These are phyloP conservation scores for Strobilomyces confusus DNA, from an alignment of 768 basidiomycete genomes.

Conservation along the genomic window DNA sequence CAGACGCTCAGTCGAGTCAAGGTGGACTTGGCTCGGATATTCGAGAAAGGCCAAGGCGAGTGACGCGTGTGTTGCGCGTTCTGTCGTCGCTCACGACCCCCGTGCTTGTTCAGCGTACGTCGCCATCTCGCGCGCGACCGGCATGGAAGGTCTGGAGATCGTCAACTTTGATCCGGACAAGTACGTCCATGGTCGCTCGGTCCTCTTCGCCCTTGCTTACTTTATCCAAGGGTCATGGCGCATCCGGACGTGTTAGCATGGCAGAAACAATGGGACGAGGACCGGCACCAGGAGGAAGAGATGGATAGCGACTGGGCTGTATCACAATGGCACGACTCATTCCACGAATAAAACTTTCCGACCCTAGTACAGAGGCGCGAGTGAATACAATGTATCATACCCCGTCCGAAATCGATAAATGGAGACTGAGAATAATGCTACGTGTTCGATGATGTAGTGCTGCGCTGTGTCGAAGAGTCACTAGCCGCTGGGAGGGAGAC, in stretches of 20 bases:
- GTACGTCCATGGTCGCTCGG: constrained; percentile 13
- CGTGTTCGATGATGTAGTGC: constrained; percentile 11
- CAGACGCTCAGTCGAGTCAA: constrained; percentile 93
- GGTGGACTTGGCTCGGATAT: constrained; percentile 86
- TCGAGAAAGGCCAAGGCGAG: constrained; percentile 72
- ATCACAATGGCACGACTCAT: constrained; percentile 30
- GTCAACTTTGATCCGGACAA: constrained; percentile 33
- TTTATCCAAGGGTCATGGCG: constrained; percentile 31
- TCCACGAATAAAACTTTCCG: constrained; percentile 8
- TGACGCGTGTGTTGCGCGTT: not conserved
- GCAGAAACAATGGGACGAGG: constrained; percentile 27
- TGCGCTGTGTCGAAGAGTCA: constrained; percentile 6
- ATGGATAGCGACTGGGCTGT: constrained; percentile 33
- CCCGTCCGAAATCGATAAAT: constrained; percentile 1
- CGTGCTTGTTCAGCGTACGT: constrained; percentile 29
- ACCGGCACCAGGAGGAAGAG: constrained; percentile 28
- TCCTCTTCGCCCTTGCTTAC: not conserved
- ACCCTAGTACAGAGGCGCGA: not conserved
- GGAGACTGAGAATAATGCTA: constrained; percentile 6
- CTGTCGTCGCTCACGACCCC: not conserved
- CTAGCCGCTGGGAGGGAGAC: constrained; percentile 10
- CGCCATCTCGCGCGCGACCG: constrained; percentile 38
- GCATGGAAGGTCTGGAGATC: constrained; percentile 39
- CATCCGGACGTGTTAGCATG: constrained; percentile 33
- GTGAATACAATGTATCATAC: constrained; percentile 5